Evolutionary conservation across 805 yeast genomes (phyloP), one percentile per base, ranked within the genome.

Genomic region (Candida methanosorbosa): DNA sequence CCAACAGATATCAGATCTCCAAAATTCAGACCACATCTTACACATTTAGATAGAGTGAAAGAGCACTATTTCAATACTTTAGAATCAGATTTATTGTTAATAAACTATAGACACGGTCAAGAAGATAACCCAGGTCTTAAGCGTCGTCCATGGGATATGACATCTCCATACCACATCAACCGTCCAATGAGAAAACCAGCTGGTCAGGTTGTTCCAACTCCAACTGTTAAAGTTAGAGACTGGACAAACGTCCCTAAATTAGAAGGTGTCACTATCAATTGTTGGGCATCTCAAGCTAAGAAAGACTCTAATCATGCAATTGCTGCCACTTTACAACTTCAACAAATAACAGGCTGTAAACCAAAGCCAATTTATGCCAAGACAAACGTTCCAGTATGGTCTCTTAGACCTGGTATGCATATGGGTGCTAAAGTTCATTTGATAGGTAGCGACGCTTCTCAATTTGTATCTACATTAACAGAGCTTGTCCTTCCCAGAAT

Each of bases 401-500:
- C 78, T 46, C 70, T 88, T 36, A 77, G 97, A 58, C 78, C 78
- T 32, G 95, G 96, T 27, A 79, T 76, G 68, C 80, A 80, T 33
- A 82, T 94, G 75, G 99, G 98, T 35, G 95, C 94, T 36, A 82
- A 83, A 52, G 79, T 80, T 12, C 74, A 71, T 38, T 63, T 94
- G 36, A 66, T 66, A 22, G 98, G 97, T 30, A 71, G 78, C 44
- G 81, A 83, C 36, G 83, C 88, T 78, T 63, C 78, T 37, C 96
- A 87, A 63, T 92, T 94, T 50, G 52, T 92, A 38, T 59, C 82
- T 6, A 90, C 97, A 1, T 63, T 92, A 47, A 78, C 94, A 2
- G 98, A 92, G 61, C 64, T 94, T 42, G 97, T 92, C 15, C 70
- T 92, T 48, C 98, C 99, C 31, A 75, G 95, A 59, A 76, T 88